A percentile compares a stretch with the other conserved stretches of the same genome.
These are phyloP conservation scores for Chaetomiaceae sp. DNA, from an alignment of 2,329 filamentous ascomycete genomes.

Conservation along the genomic window DNA sequence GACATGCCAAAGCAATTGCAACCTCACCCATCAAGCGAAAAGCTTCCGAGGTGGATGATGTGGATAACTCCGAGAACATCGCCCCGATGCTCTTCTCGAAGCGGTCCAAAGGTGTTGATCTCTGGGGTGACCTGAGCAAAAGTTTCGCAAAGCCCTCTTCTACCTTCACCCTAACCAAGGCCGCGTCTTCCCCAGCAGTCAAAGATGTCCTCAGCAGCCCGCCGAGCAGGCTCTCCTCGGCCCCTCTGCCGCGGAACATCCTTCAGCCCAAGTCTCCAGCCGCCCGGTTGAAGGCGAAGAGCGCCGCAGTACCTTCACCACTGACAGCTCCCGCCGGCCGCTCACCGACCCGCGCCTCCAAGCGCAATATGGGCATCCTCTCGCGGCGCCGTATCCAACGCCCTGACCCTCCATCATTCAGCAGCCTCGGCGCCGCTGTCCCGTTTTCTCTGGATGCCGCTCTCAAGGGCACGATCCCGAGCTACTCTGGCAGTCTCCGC, in stretches of 20 bases:
- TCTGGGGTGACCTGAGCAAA: slow-evolving; percentile 40
- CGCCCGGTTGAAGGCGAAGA: slow-evolving; percentile 41
- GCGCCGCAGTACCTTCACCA: slow-evolving; percentile 47
- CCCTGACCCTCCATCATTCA: slow-evolving; percentile 65
- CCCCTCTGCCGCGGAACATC: slow-evolving; percentile 42
- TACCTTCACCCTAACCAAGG: slow-evolving; percentile 43
- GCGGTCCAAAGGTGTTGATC: slow-evolving; percentile 50
- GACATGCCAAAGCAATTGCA: slow-evolving; percentile 38
- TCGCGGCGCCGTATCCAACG: slow-evolving; percentile 63
- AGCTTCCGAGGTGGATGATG: slow-evolving; percentile 47
- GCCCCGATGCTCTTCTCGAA: slow-evolving; percentile 56
- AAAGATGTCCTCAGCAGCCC: slow-evolving; percentile 34
- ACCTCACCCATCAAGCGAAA: slow-evolving; percentile 52
- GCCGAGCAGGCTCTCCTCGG: slow-evolving; percentile 28
- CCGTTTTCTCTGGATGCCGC: slow-evolving; percentile 85
- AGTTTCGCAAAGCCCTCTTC: slow-evolving; percentile 47
- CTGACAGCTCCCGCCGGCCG: slow-evolving; percentile 71
- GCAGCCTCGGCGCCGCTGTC: slow-evolving; percentile 45
- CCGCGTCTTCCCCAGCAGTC: slow-evolving; percentile 31
- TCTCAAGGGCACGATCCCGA: slow-evolving; percentile 68
- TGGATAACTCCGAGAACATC: slow-evolving; percentile 57
- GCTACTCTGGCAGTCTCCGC: slow-evolving; percentile 45
- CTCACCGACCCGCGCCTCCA: slow-evolving; percentile 65
- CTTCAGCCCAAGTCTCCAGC: slow-evolving; percentile 52
- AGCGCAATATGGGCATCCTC: slow-evolving; percentile 64